Conservation (phyloP, 1,284 basidiomycete genomes). For the Cutaneotrichosporon sp. region DNA sequence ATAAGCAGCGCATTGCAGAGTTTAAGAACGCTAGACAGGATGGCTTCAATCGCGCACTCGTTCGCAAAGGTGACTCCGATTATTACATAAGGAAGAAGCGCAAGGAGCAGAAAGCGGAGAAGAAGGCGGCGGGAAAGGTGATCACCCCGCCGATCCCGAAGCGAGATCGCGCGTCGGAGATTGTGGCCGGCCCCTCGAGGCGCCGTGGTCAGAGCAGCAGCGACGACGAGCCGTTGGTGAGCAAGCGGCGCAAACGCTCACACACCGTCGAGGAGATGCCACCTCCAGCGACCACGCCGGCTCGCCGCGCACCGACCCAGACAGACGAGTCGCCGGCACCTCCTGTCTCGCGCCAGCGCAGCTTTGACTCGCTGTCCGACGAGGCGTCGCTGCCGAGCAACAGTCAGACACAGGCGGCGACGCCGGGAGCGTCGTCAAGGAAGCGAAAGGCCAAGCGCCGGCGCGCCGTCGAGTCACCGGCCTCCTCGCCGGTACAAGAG, state of each 20-base stretch:
- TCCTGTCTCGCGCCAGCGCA: not conserved
- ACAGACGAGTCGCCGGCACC: not conserved
- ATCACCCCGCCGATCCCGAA: not conserved
- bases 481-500: not conserved
- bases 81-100: constrained; percentile 32
- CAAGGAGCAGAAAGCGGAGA: not conserved
- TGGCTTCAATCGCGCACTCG: not conserved
- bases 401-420: not conserved
- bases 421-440: not conserved
- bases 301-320: not conserved
- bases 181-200: constrained; percentile 3
- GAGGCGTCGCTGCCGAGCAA: constrained; percentile 6
- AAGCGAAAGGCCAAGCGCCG: not conserved
- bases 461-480: not conserved
- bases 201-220: not conserved
- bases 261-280: not conserved
- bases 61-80: constrained; percentile 37
- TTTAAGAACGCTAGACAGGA: constrained; percentile 25
- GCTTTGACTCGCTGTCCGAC: constrained; percentile 16
- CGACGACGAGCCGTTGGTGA: not conserved
- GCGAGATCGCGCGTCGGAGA: not conserved
- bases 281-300: not conserved
- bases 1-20: constrained; percentile 21
- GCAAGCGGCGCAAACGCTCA: not conserved
- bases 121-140: not conserved